Evolutionary conservation across 1,284 basidiomycete genomes (phyloP).

Genomic region (Cutaneotrichosporon curvatum): DNA sequence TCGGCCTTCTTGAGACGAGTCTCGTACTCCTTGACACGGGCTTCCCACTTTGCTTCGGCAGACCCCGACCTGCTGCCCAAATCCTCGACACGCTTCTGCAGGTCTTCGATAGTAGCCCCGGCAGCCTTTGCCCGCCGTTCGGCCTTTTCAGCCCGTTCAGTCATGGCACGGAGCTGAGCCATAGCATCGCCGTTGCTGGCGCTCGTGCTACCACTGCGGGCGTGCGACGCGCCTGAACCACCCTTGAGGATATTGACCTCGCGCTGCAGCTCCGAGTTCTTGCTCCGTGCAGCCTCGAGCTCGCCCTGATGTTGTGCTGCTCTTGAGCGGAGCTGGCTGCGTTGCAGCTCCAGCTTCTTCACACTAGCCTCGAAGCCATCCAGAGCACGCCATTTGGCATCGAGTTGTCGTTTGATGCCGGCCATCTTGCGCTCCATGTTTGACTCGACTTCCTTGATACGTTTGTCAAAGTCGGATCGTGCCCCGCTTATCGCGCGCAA

Average conservation of each 20-base stretch:
- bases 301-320: slow-evolving; percentile 78
- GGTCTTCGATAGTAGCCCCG: slow-evolving; percentile 69
- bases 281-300: slow-evolving; percentile 73
- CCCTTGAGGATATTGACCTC: slow-evolving; percentile 4
- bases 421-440: slow-evolving; percentile 37
- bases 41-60: slow-evolving; percentile 85
- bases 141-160: slow-evolving; percentile 65
- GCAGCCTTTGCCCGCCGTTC: slow-evolving; percentile 75
- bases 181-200: slow-evolving; percentile 48
- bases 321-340: slow-evolving; percentile 79
- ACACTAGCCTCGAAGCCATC: slow-evolving; percentile 87
- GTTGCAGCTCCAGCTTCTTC: slow-evolving; percentile 74
- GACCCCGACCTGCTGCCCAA: slow-evolving; percentile 62
- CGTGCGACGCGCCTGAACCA: too few relatives aligned
- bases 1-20: slow-evolving; percentile 71
- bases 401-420: slow-evolving; percentile 80
- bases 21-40: slow-evolving; percentile 85
- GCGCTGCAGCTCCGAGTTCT: slow-evolving; percentile 64
- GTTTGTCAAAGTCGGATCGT: slow-evolving; percentile 76
- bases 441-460: slow-evolving; percentile 70
- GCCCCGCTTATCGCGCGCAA: slow-evolving; percentile 76
- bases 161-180: slow-evolving; percentile 55
- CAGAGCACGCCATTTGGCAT: slow-evolving; percentile 80
- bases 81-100: slow-evolving; percentile 72
- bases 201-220: background rate